Conservation (phyloP, 2,329 filamentous ascomycete genomes). For the Colletotrichum cordylinicola region DNA sequence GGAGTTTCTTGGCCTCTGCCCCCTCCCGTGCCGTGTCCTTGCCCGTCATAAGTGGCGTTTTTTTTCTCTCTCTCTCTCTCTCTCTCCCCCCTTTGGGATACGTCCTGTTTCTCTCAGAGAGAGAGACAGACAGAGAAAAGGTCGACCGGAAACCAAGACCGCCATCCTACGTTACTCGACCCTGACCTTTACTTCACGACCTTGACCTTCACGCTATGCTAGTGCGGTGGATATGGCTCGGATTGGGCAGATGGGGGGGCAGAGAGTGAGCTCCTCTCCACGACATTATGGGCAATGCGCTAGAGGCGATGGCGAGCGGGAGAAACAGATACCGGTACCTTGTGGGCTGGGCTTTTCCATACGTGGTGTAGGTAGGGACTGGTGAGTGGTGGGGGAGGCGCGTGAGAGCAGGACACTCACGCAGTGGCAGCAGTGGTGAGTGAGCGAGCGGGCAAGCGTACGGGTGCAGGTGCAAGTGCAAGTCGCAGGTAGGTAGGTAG, state of each 20-base stretch:
- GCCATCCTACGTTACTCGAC: slow-evolving; percentile 13
- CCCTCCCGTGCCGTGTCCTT: neutral
- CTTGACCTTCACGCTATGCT: neutral
- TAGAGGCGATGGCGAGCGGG: slow-evolving; percentile 16
- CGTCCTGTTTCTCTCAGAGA: neutral
- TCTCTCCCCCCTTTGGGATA: neutral
- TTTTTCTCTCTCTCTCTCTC: neutral
- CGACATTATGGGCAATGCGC: neutral
- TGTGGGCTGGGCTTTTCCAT: neutral
- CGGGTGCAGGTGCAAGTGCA: too few species aligned
- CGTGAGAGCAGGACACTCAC: too few species aligned
- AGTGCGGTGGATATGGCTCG: neutral
- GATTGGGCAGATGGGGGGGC: neutral
- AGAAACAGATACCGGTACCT: slow-evolving; percentile 8
- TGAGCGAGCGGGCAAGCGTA: neutral
- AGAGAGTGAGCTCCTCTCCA: neutral
- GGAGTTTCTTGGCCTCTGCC: neutral
- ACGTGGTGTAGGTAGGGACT: neutral
- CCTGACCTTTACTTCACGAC: neutral
- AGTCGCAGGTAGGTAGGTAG: too few species aligned
- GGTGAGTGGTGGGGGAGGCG: too few species aligned
- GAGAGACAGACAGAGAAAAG: neutral
- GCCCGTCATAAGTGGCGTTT: slow-evolving; percentile 15
- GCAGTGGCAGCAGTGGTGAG: neutral
- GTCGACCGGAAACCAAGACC: too few species aligned